Percentiles rank a stretch among this genome's conserved stretches.
Evolutionary conservation across 2,329 filamentous ascomycete genomes (phyloP).

Genomic region (Achaetomium macrosporum): DNA sequence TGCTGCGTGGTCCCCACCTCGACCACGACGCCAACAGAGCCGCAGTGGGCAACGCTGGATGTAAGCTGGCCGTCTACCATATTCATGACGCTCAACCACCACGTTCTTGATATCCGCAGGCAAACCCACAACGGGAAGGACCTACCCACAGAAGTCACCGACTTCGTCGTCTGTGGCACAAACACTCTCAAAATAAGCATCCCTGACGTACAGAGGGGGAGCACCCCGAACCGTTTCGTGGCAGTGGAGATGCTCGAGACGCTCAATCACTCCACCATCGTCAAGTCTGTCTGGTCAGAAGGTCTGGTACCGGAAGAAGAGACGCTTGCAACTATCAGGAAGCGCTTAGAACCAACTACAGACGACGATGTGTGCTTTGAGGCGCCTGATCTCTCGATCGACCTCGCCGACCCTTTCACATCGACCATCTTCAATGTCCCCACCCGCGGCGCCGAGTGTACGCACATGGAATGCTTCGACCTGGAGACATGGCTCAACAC

Average conservation of each 20-base stretch:
- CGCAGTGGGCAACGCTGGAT: constrained; percentile 57
- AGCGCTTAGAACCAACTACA: constrained; percentile 33
- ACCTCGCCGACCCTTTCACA: constrained; percentile 63
- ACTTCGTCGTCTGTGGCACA: constrained; percentile 47
- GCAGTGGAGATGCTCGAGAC: constrained; percentile 66
- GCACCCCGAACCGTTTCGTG: constrained; percentile 47
- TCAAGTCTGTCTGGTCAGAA: constrained; percentile 34
- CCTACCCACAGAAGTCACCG: constrained; percentile 68
- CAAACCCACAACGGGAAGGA: constrained; percentile 71
- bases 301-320: constrained; percentile 39
- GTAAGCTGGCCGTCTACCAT: constrained; percentile 66
- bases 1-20: constrained; percentile 42
- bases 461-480: constrained; percentile 85
- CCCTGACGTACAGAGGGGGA: constrained; percentile 18
- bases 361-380: constrained; percentile 61
- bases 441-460: constrained; percentile 63
- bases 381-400: constrained; percentile 52
- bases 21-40: constrained; percentile 32
- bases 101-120: constrained; percentile 52
- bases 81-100: constrained; percentile 62
- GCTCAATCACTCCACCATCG: constrained; percentile 39
- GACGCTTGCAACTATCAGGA: constrained; percentile 53
- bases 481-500: constrained; percentile 73
- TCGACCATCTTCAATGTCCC: constrained; percentile 61
- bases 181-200: constrained; percentile 57